Evolutionary conservation across 108 stramenopile genomes (phyloP).

Genomic region (Skeletonema potamos): DNA sequence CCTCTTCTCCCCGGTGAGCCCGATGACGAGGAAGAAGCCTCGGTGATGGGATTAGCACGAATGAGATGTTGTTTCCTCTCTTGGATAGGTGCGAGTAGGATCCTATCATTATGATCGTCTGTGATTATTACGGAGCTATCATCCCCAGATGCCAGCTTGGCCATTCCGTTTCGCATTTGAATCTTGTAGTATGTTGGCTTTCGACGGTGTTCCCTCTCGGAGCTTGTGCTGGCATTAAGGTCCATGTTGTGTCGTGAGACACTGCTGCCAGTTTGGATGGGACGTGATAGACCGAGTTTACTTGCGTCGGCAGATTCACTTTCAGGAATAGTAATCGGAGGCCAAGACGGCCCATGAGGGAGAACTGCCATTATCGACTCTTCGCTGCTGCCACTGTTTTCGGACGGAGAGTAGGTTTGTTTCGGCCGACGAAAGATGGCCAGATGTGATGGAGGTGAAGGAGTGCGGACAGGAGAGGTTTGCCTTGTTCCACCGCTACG

Average conservation of each 20-base stretch:
- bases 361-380: background rate
- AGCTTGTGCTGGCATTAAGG: background rate
- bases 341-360: background rate
- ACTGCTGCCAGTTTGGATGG: background rate
- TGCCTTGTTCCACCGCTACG: background rate
- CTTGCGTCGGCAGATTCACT: background rate
- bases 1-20: background rate
- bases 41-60: background rate
- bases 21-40: background rate
- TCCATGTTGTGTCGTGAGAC: background rate
- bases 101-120: background rate
- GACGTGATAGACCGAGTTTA: background rate
- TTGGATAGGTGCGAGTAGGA: background rate
- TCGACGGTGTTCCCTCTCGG: background rate
- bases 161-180: background rate
- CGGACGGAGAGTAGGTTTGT: background rate
- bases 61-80: background rate
- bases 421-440: conserved; percentile 4
- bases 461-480: background rate
- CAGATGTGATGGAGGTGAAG: background rate
- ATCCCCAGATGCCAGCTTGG: background rate
- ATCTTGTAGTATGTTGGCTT: background rate
- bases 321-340: background rate
- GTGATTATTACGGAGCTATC: background rate
- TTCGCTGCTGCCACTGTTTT: background rate